These are phyloP conservation scores for Meredithiella fracta DNA, from an alignment of 2,329 filamentous ascomycete genomes.

Conservation along the genomic window DNA sequence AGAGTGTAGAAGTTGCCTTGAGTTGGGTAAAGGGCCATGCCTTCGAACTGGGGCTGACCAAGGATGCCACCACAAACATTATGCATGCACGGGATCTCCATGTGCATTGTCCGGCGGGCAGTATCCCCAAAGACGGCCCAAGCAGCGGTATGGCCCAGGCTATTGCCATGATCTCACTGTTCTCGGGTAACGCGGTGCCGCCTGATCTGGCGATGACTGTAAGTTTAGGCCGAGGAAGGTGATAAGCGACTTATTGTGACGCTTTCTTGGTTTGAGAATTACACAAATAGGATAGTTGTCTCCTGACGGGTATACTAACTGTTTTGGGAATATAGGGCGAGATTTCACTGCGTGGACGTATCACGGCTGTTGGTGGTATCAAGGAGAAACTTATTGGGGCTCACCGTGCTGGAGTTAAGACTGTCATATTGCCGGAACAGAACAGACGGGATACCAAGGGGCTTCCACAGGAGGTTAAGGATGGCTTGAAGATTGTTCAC, in stretches of 20 bases:
- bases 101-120: constrained; percentile 87
- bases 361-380: constrained; percentile 91
- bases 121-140: constrained; percentile 84
- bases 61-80: constrained; percentile 70
- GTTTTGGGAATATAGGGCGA: constrained; percentile 33
- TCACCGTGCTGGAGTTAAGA: constrained; percentile 82
- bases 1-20: constrained; percentile 87
- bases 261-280: neutral
- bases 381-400: constrained; percentile 98
- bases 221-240: constrained; percentile 21
- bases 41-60: constrained; percentile 71
- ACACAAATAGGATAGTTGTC: neutral
- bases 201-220: constrained; percentile 91
- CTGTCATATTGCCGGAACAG: constrained; percentile 69
- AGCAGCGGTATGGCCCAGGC: constrained; percentile 87
- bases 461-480: constrained; percentile 73
- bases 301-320: constrained; percentile 6
- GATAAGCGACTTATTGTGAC: neutral
- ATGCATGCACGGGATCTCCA: constrained; percentile 92
- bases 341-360: constrained; percentile 67
- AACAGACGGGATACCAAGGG: constrained; percentile 90
- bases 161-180: constrained; percentile 79
- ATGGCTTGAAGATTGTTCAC: constrained; percentile 74
- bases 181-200: constrained; percentile 70
- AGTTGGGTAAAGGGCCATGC: constrained; percentile 96